Conservation (phyloP, 2,329 filamentous ascomycete genomes). For the Pseudogymnoascus verrucosus region DNA sequence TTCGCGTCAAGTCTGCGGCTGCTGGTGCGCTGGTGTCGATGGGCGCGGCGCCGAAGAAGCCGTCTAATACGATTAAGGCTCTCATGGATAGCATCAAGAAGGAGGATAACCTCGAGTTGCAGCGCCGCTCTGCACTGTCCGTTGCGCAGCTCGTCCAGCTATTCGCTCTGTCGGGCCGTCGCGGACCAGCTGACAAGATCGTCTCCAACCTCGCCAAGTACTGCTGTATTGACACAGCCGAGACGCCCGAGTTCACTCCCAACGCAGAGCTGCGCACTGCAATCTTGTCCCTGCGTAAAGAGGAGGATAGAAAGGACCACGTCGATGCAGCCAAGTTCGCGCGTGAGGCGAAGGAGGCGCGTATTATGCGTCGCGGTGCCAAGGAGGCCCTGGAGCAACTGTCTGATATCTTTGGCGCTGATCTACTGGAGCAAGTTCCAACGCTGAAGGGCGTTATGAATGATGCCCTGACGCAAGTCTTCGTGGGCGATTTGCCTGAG, state of each 20-base stretch:
- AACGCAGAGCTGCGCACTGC: slow-evolving; percentile 71
- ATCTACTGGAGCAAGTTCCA: slow-evolving; percentile 75
- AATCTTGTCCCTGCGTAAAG: slow-evolving; percentile 90
- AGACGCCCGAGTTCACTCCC: slow-evolving; percentile 88
- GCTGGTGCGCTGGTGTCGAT: slow-evolving; percentile 86
- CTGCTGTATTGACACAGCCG: slow-evolving; percentile 93
- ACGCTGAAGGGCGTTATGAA: slow-evolving; percentile 77
- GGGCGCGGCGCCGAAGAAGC: slow-evolving; percentile 82
- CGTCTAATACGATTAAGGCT: slow-evolving; percentile 83
- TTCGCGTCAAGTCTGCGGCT: slow-evolving; percentile 77
- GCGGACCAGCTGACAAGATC: slow-evolving; percentile 87
- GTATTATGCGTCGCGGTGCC: slow-evolving; percentile 83
- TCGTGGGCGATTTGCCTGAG: slow-evolving; percentile 61
- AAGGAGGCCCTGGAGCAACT: slow-evolving; percentile 91
- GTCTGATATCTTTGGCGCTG: slow-evolving; percentile 66
- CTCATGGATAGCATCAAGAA: slow-evolving; percentile 98
- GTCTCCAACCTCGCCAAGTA: slow-evolving; percentile 95
- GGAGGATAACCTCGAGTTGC: slow-evolving; percentile 84
- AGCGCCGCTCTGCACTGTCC: slow-evolving; percentile 76
- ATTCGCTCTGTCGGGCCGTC: slow-evolving; percentile 71
- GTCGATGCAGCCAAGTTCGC: slow-evolving; percentile 86
- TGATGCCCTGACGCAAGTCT: slow-evolving; percentile 65
- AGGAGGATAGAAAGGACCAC: slow-evolving; percentile 91
- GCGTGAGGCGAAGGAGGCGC: slow-evolving; percentile 76
- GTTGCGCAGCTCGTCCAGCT: slow-evolving; percentile 80